A percentile compares a stretch with the other conserved stretches of the same genome.
Evolutionary conservation across 768 basidiomycete genomes (phyloP).

Genomic region (Suillus variegatus): DNA sequence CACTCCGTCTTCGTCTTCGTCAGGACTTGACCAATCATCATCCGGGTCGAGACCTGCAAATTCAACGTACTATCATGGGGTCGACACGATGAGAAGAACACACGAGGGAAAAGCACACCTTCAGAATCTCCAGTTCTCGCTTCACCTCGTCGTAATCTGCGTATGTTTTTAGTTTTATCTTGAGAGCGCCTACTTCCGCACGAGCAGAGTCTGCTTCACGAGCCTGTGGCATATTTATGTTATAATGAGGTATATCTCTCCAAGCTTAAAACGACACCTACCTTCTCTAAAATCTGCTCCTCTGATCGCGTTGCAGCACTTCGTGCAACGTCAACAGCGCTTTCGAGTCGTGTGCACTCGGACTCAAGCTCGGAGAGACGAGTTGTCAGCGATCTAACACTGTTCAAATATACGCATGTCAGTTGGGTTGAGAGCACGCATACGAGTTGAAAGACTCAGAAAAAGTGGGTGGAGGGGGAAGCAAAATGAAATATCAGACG

Average conservation of each 20-base stretch:
- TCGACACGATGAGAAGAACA: background rate
- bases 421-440: background rate
- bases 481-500: conserved; percentile 20
- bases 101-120: conserved; percentile 52
- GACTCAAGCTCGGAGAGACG: conserved; percentile 77
- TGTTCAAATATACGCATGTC: conserved; percentile 27
- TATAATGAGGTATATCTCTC: background rate
- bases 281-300: background rate
- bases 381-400: conserved; percentile 69
- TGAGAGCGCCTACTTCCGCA: conserved; percentile 67
- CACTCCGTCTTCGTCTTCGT: conserved; percentile 50
- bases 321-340: conserved; percentile 53
- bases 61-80: conserved; percentile 77
- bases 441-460: background rate
- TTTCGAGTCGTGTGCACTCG: conserved; percentile 71
- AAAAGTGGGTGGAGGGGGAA: background rate
- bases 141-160: conserved; percentile 96
- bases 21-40: conserved; percentile 42
- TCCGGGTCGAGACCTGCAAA: conserved; percentile 84
- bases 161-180: conserved; percentile 68
- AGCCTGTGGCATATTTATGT: background rate
- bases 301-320: background rate
- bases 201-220: conserved; percentile 1
- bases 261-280: background rate
- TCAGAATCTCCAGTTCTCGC: conserved; percentile 97